These are phyloP conservation scores for Herpotrichia juniperi DNA, from an alignment of 2,329 filamentous ascomycete genomes.

Conservation along the genomic window DNA sequence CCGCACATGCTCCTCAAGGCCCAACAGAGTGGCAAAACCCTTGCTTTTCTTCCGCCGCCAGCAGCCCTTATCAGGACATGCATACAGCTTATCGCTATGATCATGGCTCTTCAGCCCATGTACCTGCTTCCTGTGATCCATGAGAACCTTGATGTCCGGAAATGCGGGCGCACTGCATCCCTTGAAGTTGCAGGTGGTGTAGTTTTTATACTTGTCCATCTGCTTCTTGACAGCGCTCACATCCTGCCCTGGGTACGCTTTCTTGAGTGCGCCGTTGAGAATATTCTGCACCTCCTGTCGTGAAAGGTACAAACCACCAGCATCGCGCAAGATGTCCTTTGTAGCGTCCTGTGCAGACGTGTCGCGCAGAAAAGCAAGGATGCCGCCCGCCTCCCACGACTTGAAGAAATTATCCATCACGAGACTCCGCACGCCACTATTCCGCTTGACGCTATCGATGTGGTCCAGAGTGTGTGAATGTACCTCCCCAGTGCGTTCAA, in stretches of 20 bases:
- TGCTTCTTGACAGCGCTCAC: conserved; percentile 18
- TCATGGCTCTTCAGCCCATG: conserved; percentile 24
- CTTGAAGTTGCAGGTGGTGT: conserved; percentile 23
- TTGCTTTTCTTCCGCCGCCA: conserved; percentile 23
- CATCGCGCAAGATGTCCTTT: conserved; percentile 18
- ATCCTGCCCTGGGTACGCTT: conserved; percentile 18
- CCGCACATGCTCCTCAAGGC: conserved; percentile 19
- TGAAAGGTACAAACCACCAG: conserved; percentile 22
- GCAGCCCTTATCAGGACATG: conserved; percentile 20
- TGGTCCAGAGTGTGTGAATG: conserved; percentile 26
- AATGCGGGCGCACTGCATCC: conserved; percentile 23
- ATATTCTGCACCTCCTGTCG: conserved; percentile 25
- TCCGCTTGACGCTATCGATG: conserved; percentile 25
- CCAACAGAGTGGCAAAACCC: conserved; percentile 20
- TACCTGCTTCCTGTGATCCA: conserved; percentile 19
- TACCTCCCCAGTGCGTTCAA: conserved; percentile 21
- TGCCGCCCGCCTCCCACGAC: conserved; percentile 23
- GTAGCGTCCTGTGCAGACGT: conserved; percentile 5
- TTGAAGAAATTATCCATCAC: conserved; percentile 25
- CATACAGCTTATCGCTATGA: conserved; percentile 20
- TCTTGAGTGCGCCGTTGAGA: conserved; percentile 20
- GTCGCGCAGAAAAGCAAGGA: conserved; percentile 25
- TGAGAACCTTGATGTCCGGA: conserved; percentile 19
- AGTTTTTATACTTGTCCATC: conserved; percentile 27
- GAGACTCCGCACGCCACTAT: conserved; percentile 17